Evolutionary conservation across 495 filamentous ascomycete species (phyloP), one percentile per base, ranked within the genome.

Genomic region (Paragyromitra xinjiangensis): DNA sequence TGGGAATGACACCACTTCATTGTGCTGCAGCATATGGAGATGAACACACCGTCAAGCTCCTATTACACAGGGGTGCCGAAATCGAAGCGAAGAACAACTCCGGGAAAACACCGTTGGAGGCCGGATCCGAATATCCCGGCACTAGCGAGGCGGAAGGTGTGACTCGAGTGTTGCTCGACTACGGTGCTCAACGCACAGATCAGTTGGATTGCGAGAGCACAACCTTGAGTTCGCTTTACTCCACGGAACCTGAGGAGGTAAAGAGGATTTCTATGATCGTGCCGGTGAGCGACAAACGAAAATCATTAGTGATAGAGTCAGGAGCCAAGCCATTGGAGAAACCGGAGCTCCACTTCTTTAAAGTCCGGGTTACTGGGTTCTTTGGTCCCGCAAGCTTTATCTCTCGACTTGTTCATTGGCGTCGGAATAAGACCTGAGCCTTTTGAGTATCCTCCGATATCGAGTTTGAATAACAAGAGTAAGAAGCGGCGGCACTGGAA

Each of bases 1-100:
- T 39, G 0, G 69, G 44, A 39, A 75, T 53, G 48, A 82, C 69
- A 19, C 58, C 80, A 64, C 79, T 73, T 68, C 81, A 69, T 68
- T 63, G 55, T 50, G 69, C 69, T 51, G 70, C 64, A 1, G 73
- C 63, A 64, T 75, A 69, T 29, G 80, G 50, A 45, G 73, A 64
- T 61, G 64, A 74, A 53, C 11, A 69, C 19, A 22, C 64, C 19
- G 51, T 75, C 40, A 50, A 45, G 39, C 56, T 70, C 14, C 29
- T 80, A 5, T 24, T 80, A 0, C 69, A 75, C 1, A 56, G 37
- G 14, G 77, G 77, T 16, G 72, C 69, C 55, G 69, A 61, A n/a
- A 50, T 77, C 24, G 74, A 77, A 42, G 74, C 69, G 14, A 59
- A 59, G 8, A 73, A 77, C n/a, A 48, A 65, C 6, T 61, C 69